Conservation (phyloP, 2,329 filamentous ascomycete genomes). For the Penicillium sp. region DNA sequence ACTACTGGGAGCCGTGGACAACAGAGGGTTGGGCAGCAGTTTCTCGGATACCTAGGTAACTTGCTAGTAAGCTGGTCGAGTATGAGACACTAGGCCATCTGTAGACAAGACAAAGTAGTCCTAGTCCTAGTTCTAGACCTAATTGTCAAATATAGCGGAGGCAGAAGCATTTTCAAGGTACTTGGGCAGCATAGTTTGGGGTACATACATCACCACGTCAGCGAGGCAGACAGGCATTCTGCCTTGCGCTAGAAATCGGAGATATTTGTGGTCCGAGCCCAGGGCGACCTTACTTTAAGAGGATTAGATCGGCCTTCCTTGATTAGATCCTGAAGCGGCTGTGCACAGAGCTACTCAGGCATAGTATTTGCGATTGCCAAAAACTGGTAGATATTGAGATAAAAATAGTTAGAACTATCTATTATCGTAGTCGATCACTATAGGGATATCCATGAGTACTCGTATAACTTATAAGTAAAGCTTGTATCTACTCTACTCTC, state of each 20-base stretch:
- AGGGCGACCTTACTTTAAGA: constrained; percentile 1
- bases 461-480: no score
- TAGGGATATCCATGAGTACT: no score
- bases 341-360: constrained; percentile 23
- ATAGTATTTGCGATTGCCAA: no score
- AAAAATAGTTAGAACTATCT: no score
- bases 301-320: no score
- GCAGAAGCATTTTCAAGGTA: constrained; percentile 6
- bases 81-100: constrained; percentile 53
- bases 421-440: no score
- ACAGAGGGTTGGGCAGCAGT: constrained; percentile 59
- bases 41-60: constrained; percentile 61
- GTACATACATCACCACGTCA: not conserved
- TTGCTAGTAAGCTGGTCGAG: constrained; percentile 57
- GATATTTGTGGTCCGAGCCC: constrained; percentile 3
- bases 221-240: constrained; percentile 15
- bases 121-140: not conserved
- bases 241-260: constrained; percentile 13
- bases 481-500: not conserved
- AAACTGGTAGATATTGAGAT: no score
- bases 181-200: not conserved
- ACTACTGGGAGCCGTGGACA: constrained; percentile 71
- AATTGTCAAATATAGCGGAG: not conserved
- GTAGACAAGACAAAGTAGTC: constrained; percentile 17
- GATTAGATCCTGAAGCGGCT: no score